Evolutionary conservation across 306 rosid species (phyloP).

Genomic region (Begonia peltatifolia): DNA sequence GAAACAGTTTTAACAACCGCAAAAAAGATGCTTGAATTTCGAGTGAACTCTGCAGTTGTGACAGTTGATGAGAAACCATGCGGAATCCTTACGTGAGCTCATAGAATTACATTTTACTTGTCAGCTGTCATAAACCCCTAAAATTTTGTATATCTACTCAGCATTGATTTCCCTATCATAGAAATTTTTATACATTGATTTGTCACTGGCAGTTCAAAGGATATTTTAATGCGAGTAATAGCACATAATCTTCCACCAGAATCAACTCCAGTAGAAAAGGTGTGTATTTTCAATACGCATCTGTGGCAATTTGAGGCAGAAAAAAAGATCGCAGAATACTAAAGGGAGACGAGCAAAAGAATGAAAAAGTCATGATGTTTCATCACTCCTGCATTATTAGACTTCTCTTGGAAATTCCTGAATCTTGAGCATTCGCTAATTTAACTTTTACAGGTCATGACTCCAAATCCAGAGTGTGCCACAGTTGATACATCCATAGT

Average conservation of each 20-base stretch:
- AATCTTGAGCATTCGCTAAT: background rate
- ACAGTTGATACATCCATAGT: conserved; percentile 74
- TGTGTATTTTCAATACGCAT: conserved; percentile 13
- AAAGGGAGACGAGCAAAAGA: too few relatives aligned
- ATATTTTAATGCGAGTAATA: conserved; percentile 85
- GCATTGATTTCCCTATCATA: background rate
- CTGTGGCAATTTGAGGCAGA: too few relatives aligned
- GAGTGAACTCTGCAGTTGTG: conserved; percentile 64
- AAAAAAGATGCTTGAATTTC: conserved; percentile 71
- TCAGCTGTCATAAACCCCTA: too few relatives aligned
- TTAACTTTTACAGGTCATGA: conserved; percentile 59
- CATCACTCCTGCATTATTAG: too few relatives aligned
- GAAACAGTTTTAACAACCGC: conserved; percentile 63
- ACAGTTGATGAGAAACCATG: conserved; percentile 53
- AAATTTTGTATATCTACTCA: background rate
- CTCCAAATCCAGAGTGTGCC: conserved; percentile 91
- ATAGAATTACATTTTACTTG: background rate
- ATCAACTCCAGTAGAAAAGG: conserved; percentile 79
- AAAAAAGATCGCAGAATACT: too few relatives aligned
- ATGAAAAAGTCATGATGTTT: too few relatives aligned
- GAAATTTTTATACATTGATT: conserved; percentile 8
- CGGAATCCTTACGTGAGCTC: conserved; percentile 78
- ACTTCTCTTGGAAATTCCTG: background rate
- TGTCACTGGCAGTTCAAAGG: conserved; percentile 57
- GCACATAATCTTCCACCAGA: conserved; percentile 66